Conservation (phyloP, 108 stramenopile species). For the Nitzschia sp. region DNA sequence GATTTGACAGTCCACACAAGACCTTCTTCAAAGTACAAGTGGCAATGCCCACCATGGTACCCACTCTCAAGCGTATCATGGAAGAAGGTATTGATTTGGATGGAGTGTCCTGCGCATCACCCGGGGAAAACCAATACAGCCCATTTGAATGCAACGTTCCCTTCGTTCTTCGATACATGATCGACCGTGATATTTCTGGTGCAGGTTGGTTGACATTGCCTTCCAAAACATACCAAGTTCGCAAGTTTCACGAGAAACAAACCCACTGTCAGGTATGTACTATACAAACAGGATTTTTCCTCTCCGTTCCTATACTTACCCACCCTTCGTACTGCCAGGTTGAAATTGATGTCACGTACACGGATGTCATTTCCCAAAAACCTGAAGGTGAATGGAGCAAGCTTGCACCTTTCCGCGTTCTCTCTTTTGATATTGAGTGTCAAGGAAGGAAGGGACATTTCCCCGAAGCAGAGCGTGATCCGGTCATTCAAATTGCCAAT, state of each 20-base stretch:
- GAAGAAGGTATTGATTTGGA: constrained; percentile 88
- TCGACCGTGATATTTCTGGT: constrained; percentile 92
- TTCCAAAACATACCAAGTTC: constrained; percentile 76
- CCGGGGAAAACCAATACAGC: constrained; percentile 17
- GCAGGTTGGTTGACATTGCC: constrained; percentile 95
- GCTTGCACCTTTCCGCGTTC: constrained; percentile 94
- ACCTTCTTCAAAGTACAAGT: constrained; percentile 86
- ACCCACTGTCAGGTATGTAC: constrained; percentile 87
- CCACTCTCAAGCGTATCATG: constrained; percentile 88
- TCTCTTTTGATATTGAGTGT: constrained; percentile 98
- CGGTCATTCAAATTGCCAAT: constrained; percentile 99
- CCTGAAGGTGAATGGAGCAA: constrained; percentile 95
- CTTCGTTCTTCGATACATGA: constrained; percentile 98
- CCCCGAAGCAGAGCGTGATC: constrained; percentile 97
- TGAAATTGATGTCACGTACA: constrained; percentile 93
- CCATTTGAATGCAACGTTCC: constrained; percentile 98
- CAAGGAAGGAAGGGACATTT: constrained; percentile 96
- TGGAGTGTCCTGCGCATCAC: constrained; percentile 41
- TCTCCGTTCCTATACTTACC: constrained; percentile 2
- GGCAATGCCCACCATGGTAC: constrained; percentile 90
- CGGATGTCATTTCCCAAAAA: constrained; percentile 84
- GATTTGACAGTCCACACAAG: constrained; percentile 78
- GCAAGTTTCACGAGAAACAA: constrained; percentile 47
- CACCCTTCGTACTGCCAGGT: constrained; percentile 44
- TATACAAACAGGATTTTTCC: background rate